Evolutionary conservation across 805 yeast species (phyloP), one percentile per base, ranked within the genome.

Genomic region (Pichia manshurica): DNA sequence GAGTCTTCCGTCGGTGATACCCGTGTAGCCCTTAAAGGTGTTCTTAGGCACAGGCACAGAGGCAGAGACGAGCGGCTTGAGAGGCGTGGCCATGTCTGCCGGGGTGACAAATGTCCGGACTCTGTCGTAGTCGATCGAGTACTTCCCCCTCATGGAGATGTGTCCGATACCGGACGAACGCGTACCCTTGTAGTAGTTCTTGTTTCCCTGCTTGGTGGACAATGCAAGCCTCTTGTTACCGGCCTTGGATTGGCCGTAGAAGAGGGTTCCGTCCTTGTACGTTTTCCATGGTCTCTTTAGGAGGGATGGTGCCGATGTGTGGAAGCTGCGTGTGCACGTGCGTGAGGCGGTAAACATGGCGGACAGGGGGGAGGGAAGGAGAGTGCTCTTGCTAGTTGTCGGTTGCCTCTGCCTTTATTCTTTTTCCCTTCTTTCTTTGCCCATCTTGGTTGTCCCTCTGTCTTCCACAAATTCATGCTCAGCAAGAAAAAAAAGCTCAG

Each of bases 21-120:
- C 79, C 25, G 63, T 56, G 63, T 76, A 91, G 5, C 96, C 96
- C 47, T 70, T 69, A 62, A 71, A 88, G 31, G 73, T 71, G 62
- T 88, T 89, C 53, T 70, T 73, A 42, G 89, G 75, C 57, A 78
- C 77, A 9, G 95, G 90, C 8, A 82, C 75, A 44, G 80, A 80
- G 19, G 83, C 80, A 39, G 88, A 81, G 4, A 89, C 95, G 43
- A 87, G 73, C 4, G 98, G 90, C 59, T 78, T 83, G 52, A 91
- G 71, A 2, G 44, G 39, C 4, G 56, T 66, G 50, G 54, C 54
- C 28, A 61, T 45, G n/a, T 49, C 45, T 1, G 70, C 65, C 5
- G 99, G 99, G 9, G 81, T 88, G 3, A 87, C 96, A 66, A 82
- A 93, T 0, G 98, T 88, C 59, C 96, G 77, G 28, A 91, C 98